A percentile compares a stretch with the other conserved stretches of the same genome.
Conservation (phyloP, 2,329 filamentous ascomycete genomes). For the Lanzia echinophila region DNA sequence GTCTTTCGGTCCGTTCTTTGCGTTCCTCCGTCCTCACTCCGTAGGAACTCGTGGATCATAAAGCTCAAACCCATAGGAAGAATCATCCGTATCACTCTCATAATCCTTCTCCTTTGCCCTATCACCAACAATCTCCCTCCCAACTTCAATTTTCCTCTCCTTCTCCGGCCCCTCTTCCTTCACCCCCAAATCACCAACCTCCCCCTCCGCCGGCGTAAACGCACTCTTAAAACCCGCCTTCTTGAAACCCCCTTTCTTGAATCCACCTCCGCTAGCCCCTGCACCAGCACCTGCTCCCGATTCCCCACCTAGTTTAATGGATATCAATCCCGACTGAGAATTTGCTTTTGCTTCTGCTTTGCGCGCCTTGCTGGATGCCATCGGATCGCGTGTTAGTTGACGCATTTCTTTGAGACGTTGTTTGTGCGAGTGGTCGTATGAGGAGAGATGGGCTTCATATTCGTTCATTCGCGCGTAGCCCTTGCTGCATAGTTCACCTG, state of each 20-base stretch:
- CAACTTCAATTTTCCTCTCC: conserved; percentile 13
- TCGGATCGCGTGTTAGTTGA: conserved; percentile 68
- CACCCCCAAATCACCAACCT: conserved; percentile 37
- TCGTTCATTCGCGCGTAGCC: conserved; percentile 94
- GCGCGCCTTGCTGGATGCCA: conserved; percentile 56
- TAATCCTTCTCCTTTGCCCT: conserved; percentile 43
- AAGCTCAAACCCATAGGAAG: conserved; percentile 47
- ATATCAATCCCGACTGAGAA: conserved; percentile 52
- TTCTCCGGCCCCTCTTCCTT: conserved; percentile 28
- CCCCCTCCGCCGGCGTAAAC: conserved; percentile 49
- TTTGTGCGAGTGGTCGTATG: conserved; percentile 93
- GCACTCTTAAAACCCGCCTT: conserved; percentile 79
- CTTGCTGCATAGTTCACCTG: conserved; percentile 76
- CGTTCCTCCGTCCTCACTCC: conserved; percentile 38
- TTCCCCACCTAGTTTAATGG: conserved; percentile 52
- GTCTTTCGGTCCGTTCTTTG: too few relatives aligned
- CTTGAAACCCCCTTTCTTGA: conserved; percentile 68
- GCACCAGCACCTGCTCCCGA: conserved; percentile 19
- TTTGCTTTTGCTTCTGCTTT: conserved; percentile 65
- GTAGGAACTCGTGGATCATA: conserved; percentile 57
- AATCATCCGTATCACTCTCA: conserved; percentile 44
- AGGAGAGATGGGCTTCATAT: conserved; percentile 88
- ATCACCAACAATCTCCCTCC: not conserved
- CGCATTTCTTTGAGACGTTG: conserved; percentile 87
- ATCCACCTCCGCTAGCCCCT: conserved; percentile 36